Base-by-base conservation (phyloP, 352 stramenopile species). In the Globisporangium viniferum region DNA sequence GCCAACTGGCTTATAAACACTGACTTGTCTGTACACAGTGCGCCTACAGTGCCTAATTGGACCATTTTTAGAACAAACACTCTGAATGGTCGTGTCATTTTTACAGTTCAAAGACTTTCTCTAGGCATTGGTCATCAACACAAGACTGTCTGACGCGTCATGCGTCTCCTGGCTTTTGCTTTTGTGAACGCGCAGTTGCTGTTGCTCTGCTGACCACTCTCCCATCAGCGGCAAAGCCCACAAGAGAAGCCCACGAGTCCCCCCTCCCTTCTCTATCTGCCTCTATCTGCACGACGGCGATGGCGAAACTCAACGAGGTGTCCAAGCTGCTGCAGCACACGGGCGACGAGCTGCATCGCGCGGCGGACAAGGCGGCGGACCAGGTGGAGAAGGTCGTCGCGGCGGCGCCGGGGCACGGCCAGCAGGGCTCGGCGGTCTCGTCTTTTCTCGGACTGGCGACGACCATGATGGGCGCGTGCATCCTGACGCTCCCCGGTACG, bases 401-500 rank as follows among this genome's bases (percentile, higher is more conserved):
- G 8, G 22, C 33, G 9, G 54, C 39, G 24, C 76, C 72, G 0
- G 71, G 64, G 39, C 77, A 79, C 68, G 78, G 72, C 2, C 76
- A 86, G 64, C 71, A 85, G 51, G 83, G 85, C 31, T 91, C 81
- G 27, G 78, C 83, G 27, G 67, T 92, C 36, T 93, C 85, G 71
- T 88, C 84, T 4, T 95, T 88, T 62, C 73, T 95, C 49, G 87
- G 85, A 0, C 76, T 95, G 20, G 86, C 86, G 44, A 91, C 85
- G 31, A 95, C 87, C 54, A 95, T 95, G 87, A 93, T 88, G 68
- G 85, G 85, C 18, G 82, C 87, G n/a, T 88, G 79, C 61, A 88
- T 95, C 53, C 77, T 95, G 64, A 86, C 84, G 49, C 75, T 95
- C 18, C 87, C 85, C 0, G 79, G 85, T 63, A 83, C 88, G 15